Evolutionary conservation across 139 green algal species (phyloP).

Genomic region (Asterochloris sp.): DNA sequence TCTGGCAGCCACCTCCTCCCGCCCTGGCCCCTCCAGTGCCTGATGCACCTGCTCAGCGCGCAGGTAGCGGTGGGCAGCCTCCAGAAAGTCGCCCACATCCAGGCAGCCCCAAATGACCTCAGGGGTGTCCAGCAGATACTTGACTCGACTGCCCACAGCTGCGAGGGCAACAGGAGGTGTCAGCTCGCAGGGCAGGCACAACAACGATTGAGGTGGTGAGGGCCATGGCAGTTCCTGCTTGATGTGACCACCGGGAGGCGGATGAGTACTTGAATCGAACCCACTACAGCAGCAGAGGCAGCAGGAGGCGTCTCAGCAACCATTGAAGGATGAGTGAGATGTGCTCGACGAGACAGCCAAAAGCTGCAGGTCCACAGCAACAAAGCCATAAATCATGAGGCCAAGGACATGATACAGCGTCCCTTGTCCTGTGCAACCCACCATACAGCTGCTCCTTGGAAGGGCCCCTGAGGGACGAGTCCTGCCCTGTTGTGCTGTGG

Average conservation of each 20-base stretch:
- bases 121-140: slow-evolving; percentile 94
- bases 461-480: slow-evolving; percentile 16
- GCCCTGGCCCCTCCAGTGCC: slow-evolving; percentile 33
- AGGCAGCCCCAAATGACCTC: slow-evolving; percentile 95
- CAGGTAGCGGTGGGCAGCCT: slow-evolving; percentile 75
- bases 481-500: background rate
- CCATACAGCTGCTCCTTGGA: slow-evolving; percentile 62
- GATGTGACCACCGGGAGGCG: too few species aligned
- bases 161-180: background rate
- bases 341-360: too few species aligned
- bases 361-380: too few species aligned
- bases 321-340: too few species aligned
- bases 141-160: slow-evolving; percentile 83
- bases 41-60: slow-evolving; percentile 68
- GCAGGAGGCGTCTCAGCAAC: too few species aligned
- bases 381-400: too few species aligned
- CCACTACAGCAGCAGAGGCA: too few species aligned
- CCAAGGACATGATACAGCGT: too few species aligned
- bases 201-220: too few species aligned
- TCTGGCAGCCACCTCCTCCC: background rate
- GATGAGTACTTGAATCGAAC: too few species aligned
- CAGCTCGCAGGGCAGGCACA: too few species aligned
- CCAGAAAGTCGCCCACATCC: slow-evolving; percentile 74
- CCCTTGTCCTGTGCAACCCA: slow-evolving; percentile 17
- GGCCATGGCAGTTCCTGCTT: too few species aligned